These are phyloP conservation scores for Fusarium protoensiforme DNA, from an alignment of 2,329 filamentous ascomycete genomes.

Conservation along the genomic window DNA sequence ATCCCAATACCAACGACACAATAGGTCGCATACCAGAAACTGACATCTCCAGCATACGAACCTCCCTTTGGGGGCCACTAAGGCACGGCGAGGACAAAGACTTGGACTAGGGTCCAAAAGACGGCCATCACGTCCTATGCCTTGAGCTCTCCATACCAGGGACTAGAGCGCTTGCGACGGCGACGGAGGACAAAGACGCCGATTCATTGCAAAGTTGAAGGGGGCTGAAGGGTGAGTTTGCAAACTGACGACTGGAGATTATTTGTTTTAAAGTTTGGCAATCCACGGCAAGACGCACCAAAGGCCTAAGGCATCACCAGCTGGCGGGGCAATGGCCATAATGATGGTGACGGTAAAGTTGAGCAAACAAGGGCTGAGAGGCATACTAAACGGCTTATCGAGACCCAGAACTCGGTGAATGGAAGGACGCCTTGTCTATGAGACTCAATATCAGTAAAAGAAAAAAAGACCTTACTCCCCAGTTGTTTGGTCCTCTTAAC, in stretches of 20 bases:
- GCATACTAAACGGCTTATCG: not conserved
- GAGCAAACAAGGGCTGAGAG: not conserved
- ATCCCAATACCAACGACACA: no score
- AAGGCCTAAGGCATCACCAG: not conserved
- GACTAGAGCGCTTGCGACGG: not conserved
- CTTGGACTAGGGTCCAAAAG: not conserved
- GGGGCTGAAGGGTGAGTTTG: not conserved
- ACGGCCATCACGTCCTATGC: not conserved
- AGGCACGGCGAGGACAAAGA: constrained; percentile 71
- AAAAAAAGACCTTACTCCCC: not conserved
- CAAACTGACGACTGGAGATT: not conserved
- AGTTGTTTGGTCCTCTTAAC: not conserved
- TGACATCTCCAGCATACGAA: constrained; percentile 71
- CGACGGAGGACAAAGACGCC: not conserved
- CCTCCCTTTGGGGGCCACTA: constrained; percentile 73
- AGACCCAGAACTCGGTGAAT: not conserved
- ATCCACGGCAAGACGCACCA: not conserved
- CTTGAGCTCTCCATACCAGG: not conserved
- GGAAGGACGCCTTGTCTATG: not conserved
- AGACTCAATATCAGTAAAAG: not conserved
- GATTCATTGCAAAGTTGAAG: not conserved
- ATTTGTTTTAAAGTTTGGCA: not conserved
- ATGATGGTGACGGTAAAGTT: not conserved
- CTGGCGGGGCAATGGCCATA: not conserved
- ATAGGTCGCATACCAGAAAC: constrained; percentile 71